Evolutionary conservation across 163 green algal species (phyloP), one percentile per base, ranked within the genome.

Genomic region (Volvox carteri): DNA sequence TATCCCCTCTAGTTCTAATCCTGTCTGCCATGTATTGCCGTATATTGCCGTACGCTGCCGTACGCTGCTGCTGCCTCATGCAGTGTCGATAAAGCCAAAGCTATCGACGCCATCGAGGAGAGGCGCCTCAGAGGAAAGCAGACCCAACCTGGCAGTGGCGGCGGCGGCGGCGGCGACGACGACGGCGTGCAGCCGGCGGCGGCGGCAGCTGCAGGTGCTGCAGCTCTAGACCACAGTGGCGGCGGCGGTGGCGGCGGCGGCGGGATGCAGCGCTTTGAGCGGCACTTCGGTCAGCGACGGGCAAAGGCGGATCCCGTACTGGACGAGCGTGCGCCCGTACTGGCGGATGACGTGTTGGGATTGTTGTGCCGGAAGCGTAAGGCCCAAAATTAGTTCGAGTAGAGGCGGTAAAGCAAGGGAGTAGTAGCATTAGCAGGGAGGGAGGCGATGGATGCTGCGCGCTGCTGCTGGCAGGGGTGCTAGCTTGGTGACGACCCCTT

Each of bases 11-110:
- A n/a, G n/a, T n/a, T n/a, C n/a, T n/a, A n/a, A n/a, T n/a, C n/a
- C n/a, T n/a, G n/a, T n/a, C n/a, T n/a, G n/a, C n/a, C n/a, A n/a
- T n/a, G n/a, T n/a, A n/a, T n/a, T n/a, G n/a, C n/a, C n/a, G n/a
- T n/a, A n/a, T n/a, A n/a, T n/a, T n/a, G n/a, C n/a, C n/a, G n/a
- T n/a, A n/a, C n/a, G n/a, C n/a, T n/a, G n/a, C n/a, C n/a, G n/a
- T n/a, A n/a, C n/a, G n/a, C n/a, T n/a, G n/a, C n/a, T n/a, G n/a
- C n/a, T n/a, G n/a, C n/a, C n/a, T n/a, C n/a, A n/a, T 65, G 23
- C 70, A 85, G 92, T 1, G 96, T 99, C 44, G 97, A 99, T 87
- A 93, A 94, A 41, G 95, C 96, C 9, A 98, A 98, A 78, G 95
- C 91, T 2, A 87, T 97, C 33, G 90, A 75, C 6, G 95, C 96